Conservation (phyloP, 2,329 filamentous ascomycete genomes). For the Phaeosphaeria sp. region DNA sequence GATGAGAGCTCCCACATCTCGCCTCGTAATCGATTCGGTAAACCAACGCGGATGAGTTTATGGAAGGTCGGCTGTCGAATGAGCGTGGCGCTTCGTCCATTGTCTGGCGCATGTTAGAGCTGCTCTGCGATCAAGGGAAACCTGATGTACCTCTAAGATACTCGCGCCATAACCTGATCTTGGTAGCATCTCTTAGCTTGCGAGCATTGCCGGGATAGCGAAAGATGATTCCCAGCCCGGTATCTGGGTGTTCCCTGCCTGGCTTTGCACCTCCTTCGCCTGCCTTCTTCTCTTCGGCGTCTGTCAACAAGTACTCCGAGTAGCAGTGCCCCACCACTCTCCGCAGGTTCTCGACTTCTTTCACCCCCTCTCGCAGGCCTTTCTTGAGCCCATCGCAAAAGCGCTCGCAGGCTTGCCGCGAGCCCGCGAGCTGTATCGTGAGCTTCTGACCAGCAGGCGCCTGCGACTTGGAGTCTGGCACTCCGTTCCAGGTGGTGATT, state of each 20-base stretch:
- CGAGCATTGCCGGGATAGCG: slow-evolving; percentile 93
- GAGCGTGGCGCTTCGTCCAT: slow-evolving; percentile 89
- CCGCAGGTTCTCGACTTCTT: slow-evolving; percentile 84
- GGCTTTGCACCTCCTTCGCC: slow-evolving; percentile 43
- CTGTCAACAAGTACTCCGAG: slow-evolving; percentile 65
- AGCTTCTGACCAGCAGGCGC: slow-evolving; percentile 76
- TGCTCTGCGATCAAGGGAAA: not conserved
- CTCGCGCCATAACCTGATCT: slow-evolving; percentile 97
- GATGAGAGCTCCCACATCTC: slow-evolving; percentile 97
- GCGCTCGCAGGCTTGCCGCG: slow-evolving; percentile 85
- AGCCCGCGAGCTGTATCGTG: slow-evolving; percentile 88
- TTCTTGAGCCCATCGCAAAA: slow-evolving; percentile 97
- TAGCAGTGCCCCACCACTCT: slow-evolving; percentile 84
- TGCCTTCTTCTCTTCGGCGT: slow-evolving; percentile 46
- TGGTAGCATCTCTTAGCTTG: slow-evolving; percentile 91
- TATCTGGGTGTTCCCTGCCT: slow-evolving; percentile 77
- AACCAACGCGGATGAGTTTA: slow-evolving; percentile 92
- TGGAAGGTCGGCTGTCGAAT: slow-evolving; percentile 97
- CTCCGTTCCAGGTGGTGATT: slow-evolving; percentile 90
- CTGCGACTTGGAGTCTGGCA: slow-evolving; percentile 50
- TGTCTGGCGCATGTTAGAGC: slow-evolving; percentile 62
- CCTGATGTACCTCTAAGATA: slow-evolving; percentile 71
- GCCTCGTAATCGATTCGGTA: slow-evolving; percentile 89
- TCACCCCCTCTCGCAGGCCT: slow-evolving; percentile 83
- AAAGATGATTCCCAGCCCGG: slow-evolving; percentile 89